These are phyloP conservation scores for Alternaria incomplexa DNA, from an alignment of 2,329 filamentous ascomycete genomes.

Conservation along the genomic window DNA sequence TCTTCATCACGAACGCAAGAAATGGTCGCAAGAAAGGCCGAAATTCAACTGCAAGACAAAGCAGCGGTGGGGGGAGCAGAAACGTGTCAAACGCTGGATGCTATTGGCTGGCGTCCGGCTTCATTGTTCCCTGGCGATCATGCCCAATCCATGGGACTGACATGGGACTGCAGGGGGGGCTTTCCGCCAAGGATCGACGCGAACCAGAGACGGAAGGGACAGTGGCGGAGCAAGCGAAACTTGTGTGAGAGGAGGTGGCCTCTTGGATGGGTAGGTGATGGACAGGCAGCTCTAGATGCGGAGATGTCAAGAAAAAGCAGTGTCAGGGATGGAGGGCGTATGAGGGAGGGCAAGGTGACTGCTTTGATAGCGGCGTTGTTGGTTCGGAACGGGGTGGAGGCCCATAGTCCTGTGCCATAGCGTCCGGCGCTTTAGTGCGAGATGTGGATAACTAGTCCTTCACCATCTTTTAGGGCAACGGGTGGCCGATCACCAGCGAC, in stretches of 20 bases:
- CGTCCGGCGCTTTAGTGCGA: conserved; percentile 9
- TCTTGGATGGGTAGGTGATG: background rate
- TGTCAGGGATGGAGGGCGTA: conserved; percentile 1
- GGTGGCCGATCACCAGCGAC: conserved; percentile 10
- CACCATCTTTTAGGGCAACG: conserved; percentile 16
- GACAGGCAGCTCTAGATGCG: background rate
- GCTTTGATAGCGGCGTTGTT: conserved; percentile 14
- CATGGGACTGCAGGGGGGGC: conserved; percentile 16
- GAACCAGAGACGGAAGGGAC: background rate
- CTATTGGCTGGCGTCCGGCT: conserved; percentile 11
- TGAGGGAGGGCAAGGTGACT: conserved; percentile 3
- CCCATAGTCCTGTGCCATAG: conserved; percentile 5
- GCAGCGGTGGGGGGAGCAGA: conserved; percentile 12
- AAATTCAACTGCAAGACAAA: background rate
- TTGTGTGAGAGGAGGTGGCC: background rate
- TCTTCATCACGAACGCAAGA: background rate
- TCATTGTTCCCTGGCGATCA: conserved; percentile 13
- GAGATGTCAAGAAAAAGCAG: background rate
- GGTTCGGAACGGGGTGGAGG: conserved; percentile 14
- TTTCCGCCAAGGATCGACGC: conserved; percentile 11
- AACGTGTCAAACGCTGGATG: conserved; percentile 12
- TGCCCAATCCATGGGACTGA: conserved; percentile 12
- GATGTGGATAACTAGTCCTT: conserved; percentile 9
- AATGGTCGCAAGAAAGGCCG: background rate
- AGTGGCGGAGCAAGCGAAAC: background rate